Evolutionary conservation across 1,284 basidiomycete species (phyloP), one percentile per base, ranked within the genome.

Genomic region (Ustilago xerochloae): DNA sequence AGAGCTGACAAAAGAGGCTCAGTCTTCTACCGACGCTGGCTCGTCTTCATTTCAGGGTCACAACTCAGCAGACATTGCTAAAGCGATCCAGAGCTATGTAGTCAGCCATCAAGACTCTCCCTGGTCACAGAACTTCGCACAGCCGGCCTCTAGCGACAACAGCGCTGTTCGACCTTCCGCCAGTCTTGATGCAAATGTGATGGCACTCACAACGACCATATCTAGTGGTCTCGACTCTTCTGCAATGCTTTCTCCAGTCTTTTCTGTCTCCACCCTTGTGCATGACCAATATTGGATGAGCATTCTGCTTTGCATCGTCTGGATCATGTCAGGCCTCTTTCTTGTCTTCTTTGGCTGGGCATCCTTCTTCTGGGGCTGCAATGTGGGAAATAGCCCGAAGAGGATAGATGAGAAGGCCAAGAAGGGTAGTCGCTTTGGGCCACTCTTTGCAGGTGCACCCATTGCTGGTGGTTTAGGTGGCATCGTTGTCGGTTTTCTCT

Each of bases 291-390:
- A 68, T 28, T 79, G 75, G 75, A 68, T 69, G 39, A 63, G 57
- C 38, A 48, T 75, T 50, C 24, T 80, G 29, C 70, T 79, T 28
- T 65, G 73, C 57, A 75, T 81, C 56, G 51, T 68, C 10, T 80
- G 76, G 71, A 79, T 81, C 53, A 9, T 55, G 30, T 22, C 55
- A 1, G 80, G 80, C 15, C 48, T 79, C 13, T 43, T 77, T 15
- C 47, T 81, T 16, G 52, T 79, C 52, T 80, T 81, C 52, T 79
- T 77, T 45, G 80, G 80, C 20, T 78, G 68, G 62, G 59, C 75
- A 1, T 77, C 80, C n/a, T 73, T 75, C 64, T 77, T 75, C 48
- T 81, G 80, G 80, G 67, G 66, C 9, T 30, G 52, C 51, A 65
- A 59, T 6, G 35, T 55, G 4, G 59, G 73, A 28, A 46, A n/a